Conservation (phyloP, 257 asterid genomes). For the Capsicum chinense region DNA sequence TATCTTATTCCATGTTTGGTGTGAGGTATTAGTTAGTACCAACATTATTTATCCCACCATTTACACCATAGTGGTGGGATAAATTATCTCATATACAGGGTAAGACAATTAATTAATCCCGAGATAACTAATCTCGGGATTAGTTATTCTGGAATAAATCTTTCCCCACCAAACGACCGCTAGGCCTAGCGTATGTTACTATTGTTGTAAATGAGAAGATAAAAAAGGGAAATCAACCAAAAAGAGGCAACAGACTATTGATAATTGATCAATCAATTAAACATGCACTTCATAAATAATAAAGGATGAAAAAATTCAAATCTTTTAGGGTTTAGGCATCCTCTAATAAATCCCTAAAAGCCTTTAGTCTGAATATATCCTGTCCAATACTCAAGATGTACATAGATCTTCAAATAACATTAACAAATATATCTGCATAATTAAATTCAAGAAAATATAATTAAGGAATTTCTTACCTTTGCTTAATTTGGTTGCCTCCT, state of each 20-base stretch:
- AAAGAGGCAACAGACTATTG: neutral
- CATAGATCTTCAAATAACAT: neutral
- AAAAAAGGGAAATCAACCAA: neutral
- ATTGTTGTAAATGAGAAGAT: neutral
- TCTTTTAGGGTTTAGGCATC: conserved; percentile 8
- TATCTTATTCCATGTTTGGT: too few relatives aligned
- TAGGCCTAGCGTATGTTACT: too few relatives aligned
- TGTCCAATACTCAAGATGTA: neutral
- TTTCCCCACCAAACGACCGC: too few relatives aligned
- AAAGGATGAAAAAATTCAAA: neutral
- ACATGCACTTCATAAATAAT: neutral
- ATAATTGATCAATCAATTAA: neutral
- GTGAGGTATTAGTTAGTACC: too few relatives aligned
- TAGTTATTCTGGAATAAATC: too few relatives aligned
- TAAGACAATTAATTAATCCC: too few relatives aligned
- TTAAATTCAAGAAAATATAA: neutral
- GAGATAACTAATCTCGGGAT: too few relatives aligned
- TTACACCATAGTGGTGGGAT: too few relatives aligned
- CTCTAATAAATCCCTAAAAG: neutral
- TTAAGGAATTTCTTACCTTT: neutral
- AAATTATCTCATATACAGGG: too few relatives aligned
- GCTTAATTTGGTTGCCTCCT: neutral
- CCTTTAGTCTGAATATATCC: neutral
- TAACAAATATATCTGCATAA: neutral
- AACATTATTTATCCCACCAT: too few relatives aligned